These are phyloP conservation scores for Zea mays DNA, from an alignment of 176 grass and related monocot genomes.

Conservation along the genomic window Zm-B73-REFERENCE-NAM-5.0 NC_050098.1:35831501-35832000, in stretches of 20 bases:
- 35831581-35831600: not conserved
- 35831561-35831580: slow-evolving; percentile 47
- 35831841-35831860: slow-evolving; percentile 40
- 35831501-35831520: slow-evolving; percentile 43
- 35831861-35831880: slow-evolving; percentile 25
- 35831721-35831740: not conserved
- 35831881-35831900: no score
- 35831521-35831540: slow-evolving; percentile 51
- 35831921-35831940: slow-evolving; percentile 48
- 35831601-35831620: not conserved
- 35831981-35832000: slow-evolving; percentile 48
- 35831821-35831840: slow-evolving; percentile 5
- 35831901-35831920: slow-evolving; percentile 58
- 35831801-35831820: slow-evolving; percentile 12
- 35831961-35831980: slow-evolving; percentile 46
- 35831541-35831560: slow-evolving; percentile 82
- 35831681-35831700: not conserved
- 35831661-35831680: not conserved
- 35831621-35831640: not conserved
- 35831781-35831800: slow-evolving; percentile 6
- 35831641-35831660: not conserved
- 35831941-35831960: not conserved
- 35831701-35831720: not conserved
- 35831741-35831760: not conserved
- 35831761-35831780: not conserved